phyloP scores from a whole-genome alignment of 352 stramenopile genomes.

The Globisporangium cylindrosporum region DNA sequence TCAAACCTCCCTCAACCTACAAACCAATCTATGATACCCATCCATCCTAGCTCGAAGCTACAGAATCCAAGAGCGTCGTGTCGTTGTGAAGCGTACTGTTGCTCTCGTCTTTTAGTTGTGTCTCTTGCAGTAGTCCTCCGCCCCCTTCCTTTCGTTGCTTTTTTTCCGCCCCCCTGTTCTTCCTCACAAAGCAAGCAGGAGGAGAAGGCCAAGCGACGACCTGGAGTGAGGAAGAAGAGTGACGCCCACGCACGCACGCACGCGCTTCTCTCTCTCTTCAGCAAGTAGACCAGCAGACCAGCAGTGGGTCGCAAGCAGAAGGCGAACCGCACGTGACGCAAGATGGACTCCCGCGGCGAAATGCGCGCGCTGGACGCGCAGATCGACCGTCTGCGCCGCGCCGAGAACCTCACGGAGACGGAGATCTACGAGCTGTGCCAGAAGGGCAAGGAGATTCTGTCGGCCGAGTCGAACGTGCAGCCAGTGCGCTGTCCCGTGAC shows the following conservation, averaged over 20 bases:
- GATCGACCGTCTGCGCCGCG: constrained; percentile 76
- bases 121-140: neutral
- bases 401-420: constrained; percentile 87
- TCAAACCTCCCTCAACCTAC: too few relatives aligned
- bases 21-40: too few relatives aligned
- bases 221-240: neutral
- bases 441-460: constrained; percentile 88
- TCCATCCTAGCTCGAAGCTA: too few relatives aligned
- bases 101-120: too few relatives aligned
- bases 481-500: constrained; percentile 83
- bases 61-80: too few relatives aligned
- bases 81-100: too few relatives aligned
- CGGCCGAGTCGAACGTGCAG: constrained; percentile 84
- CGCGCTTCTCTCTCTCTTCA: neutral
- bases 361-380: constrained; percentile 87
- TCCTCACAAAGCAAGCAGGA: neutral
- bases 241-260: neutral
- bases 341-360: constrained; percentile 73
- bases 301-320: neutral
- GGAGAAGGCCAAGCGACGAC: neutral
- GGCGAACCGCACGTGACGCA: constrained; percentile 1
- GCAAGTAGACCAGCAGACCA: neutral
- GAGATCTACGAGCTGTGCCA: constrained; percentile 89
- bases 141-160: neutral
- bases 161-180: neutral